Evolutionary conservation across 768 basidiomycete species (phyloP).

Genomic region (Suillus brevipes): DNA sequence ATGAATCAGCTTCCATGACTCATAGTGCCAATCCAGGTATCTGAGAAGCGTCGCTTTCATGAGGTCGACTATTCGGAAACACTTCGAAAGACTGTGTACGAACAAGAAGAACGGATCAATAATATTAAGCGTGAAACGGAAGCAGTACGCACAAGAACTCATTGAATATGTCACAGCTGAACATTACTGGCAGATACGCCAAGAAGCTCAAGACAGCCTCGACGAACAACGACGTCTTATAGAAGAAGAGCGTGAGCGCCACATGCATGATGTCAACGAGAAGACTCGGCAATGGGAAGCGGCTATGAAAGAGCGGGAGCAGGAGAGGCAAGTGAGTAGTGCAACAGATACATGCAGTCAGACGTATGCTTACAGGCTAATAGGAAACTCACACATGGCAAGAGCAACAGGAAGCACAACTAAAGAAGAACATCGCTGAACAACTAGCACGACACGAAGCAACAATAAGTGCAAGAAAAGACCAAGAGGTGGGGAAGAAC

Average conservation of each 20-base stretch:
- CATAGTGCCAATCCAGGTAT: neutral
- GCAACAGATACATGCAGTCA: neutral
- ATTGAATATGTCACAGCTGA: no score
- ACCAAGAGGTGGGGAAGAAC: neutral
- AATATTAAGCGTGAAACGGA: neutral
- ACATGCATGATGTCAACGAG: neutral
- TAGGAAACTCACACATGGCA: neutral
- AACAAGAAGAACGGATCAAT: neutral
- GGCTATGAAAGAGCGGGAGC: neutral
- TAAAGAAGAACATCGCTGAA: neutral
- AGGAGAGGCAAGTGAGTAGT: neutral
- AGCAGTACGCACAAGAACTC: no score
- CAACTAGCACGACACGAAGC: neutral
- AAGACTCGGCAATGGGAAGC: neutral
- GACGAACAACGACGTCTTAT: neutral
- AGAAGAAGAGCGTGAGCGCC: neutral
- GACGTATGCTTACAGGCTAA: neutral
- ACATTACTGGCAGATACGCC: neutral
- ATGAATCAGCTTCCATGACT: neutral
- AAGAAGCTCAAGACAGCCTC: neutral
- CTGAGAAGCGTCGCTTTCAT: neutral
- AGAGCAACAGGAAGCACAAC: neutral
- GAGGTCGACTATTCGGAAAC: slow-evolving; percentile 5
- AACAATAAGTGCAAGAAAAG: neutral
- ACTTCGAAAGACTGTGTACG: slow-evolving; percentile 1